These are phyloP conservation scores for Plantago coronopus DNA, from an alignment of 305 asterid species.

Conservation along the genomic window DNA sequence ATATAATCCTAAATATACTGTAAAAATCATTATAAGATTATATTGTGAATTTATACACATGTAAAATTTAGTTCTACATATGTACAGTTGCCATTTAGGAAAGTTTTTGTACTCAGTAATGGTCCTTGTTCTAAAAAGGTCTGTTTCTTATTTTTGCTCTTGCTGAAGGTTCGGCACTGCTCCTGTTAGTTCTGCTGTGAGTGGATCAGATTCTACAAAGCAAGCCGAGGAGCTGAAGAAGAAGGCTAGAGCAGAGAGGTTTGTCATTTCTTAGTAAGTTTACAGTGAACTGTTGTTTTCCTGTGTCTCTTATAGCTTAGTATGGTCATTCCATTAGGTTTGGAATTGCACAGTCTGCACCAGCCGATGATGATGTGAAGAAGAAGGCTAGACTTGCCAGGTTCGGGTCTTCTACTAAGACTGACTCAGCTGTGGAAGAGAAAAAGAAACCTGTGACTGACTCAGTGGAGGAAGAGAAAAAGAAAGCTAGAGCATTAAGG, in stretches of 20 bases:
- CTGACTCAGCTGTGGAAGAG: constrained; percentile 59
- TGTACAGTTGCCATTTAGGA: neutral
- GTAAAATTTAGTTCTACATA: too few species aligned
- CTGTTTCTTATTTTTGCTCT: constrained; percentile 12
- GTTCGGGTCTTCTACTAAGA: constrained; percentile 41
- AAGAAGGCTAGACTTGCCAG: constrained; percentile 68
- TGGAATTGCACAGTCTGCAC: constrained; percentile 44
- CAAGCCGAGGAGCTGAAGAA: constrained; percentile 57
- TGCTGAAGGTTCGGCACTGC: constrained; percentile 53
- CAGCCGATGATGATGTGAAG: constrained; percentile 52
- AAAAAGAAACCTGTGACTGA: constrained; percentile 63
- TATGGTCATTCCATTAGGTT: constrained; percentile 35
- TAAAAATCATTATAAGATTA: too few species aligned
- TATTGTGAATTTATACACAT: too few species aligned
- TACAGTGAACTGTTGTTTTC: constrained; percentile 1
- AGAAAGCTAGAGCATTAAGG: constrained; percentile 77
- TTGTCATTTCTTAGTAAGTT: constrained; percentile 11
- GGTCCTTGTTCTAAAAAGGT: neutral
- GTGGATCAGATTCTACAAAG: constrained; percentile 44
- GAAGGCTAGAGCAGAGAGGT: constrained; percentile 84
- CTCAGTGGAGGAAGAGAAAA: constrained; percentile 51
- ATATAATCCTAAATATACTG: too few species aligned
- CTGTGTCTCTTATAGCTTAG: constrained; percentile 3
- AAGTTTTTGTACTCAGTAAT: neutral
- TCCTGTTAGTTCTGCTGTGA: constrained; percentile 29